Evolutionary conservation across 208 protist genomes (phyloP).

Genomic region (Novymonas esmeraldas): DNA sequence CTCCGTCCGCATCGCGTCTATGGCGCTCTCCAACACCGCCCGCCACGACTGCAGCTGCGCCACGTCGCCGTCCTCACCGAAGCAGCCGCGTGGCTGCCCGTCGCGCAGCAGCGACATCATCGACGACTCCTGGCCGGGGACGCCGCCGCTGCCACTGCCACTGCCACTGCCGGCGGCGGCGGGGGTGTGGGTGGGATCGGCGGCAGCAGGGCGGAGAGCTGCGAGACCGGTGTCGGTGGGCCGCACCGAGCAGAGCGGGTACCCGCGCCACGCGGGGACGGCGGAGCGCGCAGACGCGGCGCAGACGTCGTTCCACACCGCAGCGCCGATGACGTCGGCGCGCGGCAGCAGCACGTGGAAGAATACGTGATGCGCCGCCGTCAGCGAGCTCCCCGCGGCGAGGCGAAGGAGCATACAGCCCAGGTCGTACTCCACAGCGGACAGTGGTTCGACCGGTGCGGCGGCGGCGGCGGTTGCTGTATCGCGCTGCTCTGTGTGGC

Average conservation of each 20-base stretch:
- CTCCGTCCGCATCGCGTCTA: slow-evolving; percentile 64
- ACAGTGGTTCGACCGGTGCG: too few species aligned
- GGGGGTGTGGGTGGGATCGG: too few species aligned
- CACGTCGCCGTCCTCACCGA: slow-evolving; percentile 58
- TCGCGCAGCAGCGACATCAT: slow-evolving; percentile 30
- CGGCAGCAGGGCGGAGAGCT: not conserved
- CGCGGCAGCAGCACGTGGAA: slow-evolving; percentile 24
- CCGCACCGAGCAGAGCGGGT: slow-evolving; percentile 26
- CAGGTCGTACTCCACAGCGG: slow-evolving; percentile 34
- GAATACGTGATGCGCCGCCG: slow-evolving; percentile 15
- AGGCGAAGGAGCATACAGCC: slow-evolving; percentile 29
- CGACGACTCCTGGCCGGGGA: slow-evolving; percentile 9
- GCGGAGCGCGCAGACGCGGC: not conserved
- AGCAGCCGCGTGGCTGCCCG: slow-evolving; percentile 40
- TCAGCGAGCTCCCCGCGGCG: not conserved
- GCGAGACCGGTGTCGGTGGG: slow-evolving; percentile 24
- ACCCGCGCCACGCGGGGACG: too few species aligned
- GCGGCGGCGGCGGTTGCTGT: too few species aligned
- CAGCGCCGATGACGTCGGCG: slow-evolving; percentile 16
- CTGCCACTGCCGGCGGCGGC: not conserved
- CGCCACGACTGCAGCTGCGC: slow-evolving; percentile 42
- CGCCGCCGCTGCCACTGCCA: not conserved
- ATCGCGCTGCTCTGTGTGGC: slow-evolving; percentile 26
- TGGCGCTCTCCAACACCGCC: slow-evolving; percentile 45
- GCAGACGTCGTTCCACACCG: slow-evolving; percentile 8